A percentile compares a stretch with the other conserved stretches of the same genome.
Evolutionary conservation across 305 asterid genomes (phyloP).

Genomic region (Fraxinus angustifolia): DNA sequence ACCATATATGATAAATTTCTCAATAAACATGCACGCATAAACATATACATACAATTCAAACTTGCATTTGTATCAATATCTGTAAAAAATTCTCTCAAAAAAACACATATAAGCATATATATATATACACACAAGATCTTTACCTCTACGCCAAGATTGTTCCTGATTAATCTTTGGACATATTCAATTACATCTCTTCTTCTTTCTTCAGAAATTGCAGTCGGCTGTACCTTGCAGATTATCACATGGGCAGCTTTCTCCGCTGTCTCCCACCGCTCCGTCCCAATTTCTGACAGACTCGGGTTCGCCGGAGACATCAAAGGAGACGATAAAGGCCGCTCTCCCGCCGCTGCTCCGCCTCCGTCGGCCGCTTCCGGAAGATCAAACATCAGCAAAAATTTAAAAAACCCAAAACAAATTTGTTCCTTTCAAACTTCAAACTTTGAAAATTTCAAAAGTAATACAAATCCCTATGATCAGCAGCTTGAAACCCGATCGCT

Average conservation of each 20-base stretch:
- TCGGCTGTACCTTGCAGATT: background rate
- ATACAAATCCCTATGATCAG: background rate
- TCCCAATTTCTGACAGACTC: background rate
- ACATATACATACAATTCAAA: background rate
- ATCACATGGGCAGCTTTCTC: background rate
- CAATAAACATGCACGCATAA: background rate
- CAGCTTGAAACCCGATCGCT: background rate
- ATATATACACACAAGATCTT: background rate
- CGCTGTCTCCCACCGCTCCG: background rate
- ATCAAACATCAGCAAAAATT: background rate
- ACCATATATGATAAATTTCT: constrained; percentile 16
- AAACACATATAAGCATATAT: background rate
- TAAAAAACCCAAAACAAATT: background rate
- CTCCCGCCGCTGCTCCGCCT: background rate
- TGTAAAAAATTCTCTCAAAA: background rate
- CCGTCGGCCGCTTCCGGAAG: background rate
- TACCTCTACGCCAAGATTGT: background rate
- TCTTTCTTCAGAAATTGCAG: background rate
- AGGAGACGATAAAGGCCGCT: background rate
- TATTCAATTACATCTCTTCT: background rate
- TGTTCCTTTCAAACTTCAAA: background rate
- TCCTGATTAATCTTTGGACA: background rate
- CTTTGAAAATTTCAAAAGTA: background rate
- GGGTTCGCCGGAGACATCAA: background rate
- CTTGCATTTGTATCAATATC: background rate